Conservation (phyloP, 2,329 filamentous ascomycete genomes). For the Penicillium decumbens region DNA sequence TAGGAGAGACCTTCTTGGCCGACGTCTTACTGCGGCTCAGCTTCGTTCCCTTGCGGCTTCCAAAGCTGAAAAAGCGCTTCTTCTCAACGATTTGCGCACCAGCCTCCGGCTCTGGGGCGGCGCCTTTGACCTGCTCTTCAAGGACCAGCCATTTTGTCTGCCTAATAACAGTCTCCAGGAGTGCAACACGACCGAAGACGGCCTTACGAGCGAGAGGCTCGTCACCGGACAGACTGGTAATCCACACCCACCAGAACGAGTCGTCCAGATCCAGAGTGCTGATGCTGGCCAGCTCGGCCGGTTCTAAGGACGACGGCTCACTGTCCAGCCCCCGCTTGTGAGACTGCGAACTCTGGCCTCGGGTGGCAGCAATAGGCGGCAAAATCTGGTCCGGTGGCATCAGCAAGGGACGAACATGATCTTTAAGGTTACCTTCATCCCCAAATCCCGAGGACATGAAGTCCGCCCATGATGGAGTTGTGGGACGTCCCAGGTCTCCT, state of each 20-base stretch:
- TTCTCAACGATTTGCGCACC: constrained; percentile 92
- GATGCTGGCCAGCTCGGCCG: constrained; percentile 92
- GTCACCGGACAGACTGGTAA: constrained; percentile 87
- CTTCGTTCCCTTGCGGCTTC: constrained; percentile 62
- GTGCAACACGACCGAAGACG: constrained; percentile 86
- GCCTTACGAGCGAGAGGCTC: constrained; percentile 82
- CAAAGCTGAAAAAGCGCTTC: constrained; percentile 85
- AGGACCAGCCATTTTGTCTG: constrained; percentile 86
- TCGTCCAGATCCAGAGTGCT: constrained; percentile 81
- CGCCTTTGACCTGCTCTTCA: constrained; percentile 93
- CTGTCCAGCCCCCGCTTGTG: constrained; percentile 68
- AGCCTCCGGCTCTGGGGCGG: constrained; percentile 74
- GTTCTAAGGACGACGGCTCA: constrained; percentile 65
- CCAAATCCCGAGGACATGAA: constrained; percentile 91
- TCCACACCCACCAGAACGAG: constrained; percentile 99
- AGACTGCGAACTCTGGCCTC: constrained; percentile 82
- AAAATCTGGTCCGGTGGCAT: constrained; percentile 89
- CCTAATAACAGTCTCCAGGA: constrained; percentile 80
- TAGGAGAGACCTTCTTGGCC: constrained; percentile 53
- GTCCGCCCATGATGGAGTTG: constrained; percentile 96
- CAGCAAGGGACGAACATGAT: constrained; percentile 60
- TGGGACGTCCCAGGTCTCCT: constrained; percentile 71
- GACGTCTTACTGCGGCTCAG: constrained; percentile 66
- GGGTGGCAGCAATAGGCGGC: constrained; percentile 67
- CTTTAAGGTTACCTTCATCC: constrained; percentile 64